Evolutionary conservation across 1,284 basidiomycete species (phyloP).

Genomic region (Microbotryum scabiosae): DNA sequence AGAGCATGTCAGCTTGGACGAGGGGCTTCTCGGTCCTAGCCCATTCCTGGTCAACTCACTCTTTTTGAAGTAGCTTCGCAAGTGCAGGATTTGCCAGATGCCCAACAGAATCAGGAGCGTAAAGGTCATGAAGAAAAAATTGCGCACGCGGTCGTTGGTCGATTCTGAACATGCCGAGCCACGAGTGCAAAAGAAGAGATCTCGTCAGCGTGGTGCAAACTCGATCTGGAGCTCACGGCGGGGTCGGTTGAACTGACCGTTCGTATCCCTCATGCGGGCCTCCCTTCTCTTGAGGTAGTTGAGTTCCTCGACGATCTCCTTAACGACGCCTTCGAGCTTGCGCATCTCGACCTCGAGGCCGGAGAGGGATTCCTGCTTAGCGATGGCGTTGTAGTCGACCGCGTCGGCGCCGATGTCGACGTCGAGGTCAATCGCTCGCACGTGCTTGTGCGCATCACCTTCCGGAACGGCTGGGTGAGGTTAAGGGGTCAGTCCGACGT

Average conservation of each 20-base stretch:
- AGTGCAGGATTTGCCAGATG: constrained; percentile 87
- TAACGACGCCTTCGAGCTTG: constrained; percentile 86
- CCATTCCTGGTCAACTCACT: constrained; percentile 8
- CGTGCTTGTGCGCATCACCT: constrained; percentile 47
- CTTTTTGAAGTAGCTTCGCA: constrained; percentile 47
- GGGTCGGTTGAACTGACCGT: constrained; percentile 54
- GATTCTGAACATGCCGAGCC: constrained; percentile 54
- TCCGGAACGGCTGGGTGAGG: constrained; percentile 44
- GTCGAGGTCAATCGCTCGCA: constrained; percentile 77
- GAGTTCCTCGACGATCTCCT: constrained; percentile 91
- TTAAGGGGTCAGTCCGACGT: background rate
- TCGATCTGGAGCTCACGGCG: no score
- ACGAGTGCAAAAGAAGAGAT: background rate
- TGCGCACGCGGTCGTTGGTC: constrained; percentile 82
- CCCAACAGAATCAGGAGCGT: constrained; percentile 72
- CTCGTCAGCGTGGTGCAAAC: background rate
- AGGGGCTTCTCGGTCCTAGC: background rate
- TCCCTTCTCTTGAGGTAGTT: constrained; percentile 85
- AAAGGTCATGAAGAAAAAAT: constrained; percentile 83
- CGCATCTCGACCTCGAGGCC: constrained; percentile 96
- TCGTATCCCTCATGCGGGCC: constrained; percentile 80
- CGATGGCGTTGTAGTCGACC: constrained; percentile 98
- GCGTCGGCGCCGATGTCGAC: constrained; percentile 98
- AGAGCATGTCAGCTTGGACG: background rate
- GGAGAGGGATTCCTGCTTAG: constrained; percentile 93